Evolutionary conservation across 2,329 filamentous ascomycete species (phyloP), one percentile per base, ranked within the genome.

Genomic region (Microdochium trichocladiopsis): DNA sequence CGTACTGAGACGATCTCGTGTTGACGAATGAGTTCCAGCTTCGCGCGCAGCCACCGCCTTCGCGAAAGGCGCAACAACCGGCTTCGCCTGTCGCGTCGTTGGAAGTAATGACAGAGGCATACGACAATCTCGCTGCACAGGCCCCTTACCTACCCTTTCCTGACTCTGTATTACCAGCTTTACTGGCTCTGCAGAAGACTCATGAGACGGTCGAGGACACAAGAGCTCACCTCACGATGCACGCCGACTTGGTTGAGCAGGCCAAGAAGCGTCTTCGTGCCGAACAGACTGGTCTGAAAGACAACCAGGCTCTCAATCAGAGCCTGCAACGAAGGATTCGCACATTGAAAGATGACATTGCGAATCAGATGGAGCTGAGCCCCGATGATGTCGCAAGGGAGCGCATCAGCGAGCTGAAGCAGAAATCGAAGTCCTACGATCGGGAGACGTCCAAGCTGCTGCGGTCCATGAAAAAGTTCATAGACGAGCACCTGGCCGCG

Each of bases 131-230:
- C 48, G 77, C 82, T 12, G 71, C 78, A 45, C 75, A 78, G 14
- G 77, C 84, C 50, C 84, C 86, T 9, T 82, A 83, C 58, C 71
- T 93, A 22, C 88, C 89, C 2, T 74, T 77, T 23, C 72, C 81
- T 10, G 80, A 78, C 49, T 93, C 89, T 21, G 75, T 85, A 5
- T 68, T 94, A 6, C 87, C 88, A 3, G 82, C 84, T 6, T 73
- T 95, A 4, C 65, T 94, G 41, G 88, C 89, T 5, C 69, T 90
- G 51, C 83, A 86, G 50, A 83, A 80, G 60, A 84, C 86, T 2
- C 78, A 85, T 53, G 75, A 79, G 52, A 83, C 83, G 16, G 79
- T 88, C 49, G 67, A 76, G 54, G 84, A 89, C 58, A 86, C 84
- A 18, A 83, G 80, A 57, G 69, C 72, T 21, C 83, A 83, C 51